Conservation (phyloP, 2,329 filamentous ascomycete species). For the Cladophialophora chaetospira region DNA sequence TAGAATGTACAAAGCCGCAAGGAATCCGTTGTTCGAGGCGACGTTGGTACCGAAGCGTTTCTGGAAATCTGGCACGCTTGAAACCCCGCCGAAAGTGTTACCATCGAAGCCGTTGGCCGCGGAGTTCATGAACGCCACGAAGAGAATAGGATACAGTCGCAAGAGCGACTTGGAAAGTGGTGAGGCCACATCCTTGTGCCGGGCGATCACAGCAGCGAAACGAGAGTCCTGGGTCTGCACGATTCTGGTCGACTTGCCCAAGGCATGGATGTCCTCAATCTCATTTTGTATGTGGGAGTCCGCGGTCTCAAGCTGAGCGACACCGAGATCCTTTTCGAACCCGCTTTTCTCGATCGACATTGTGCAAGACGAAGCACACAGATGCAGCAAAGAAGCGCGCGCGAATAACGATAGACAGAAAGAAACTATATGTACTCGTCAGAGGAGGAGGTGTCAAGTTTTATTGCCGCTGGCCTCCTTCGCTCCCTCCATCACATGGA, state of each 20-base stretch:
- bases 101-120: constrained; percentile 5
- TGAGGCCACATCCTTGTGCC: neutral
- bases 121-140: constrained; percentile 4
- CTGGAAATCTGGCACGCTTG: neutral
- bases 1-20: neutral
- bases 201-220: neutral
- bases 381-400: neutral
- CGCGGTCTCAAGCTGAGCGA: neutral
- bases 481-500: neutral
- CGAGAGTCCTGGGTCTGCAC: constrained; percentile 1
- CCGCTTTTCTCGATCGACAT: neutral
- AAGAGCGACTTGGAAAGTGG: constrained; percentile 1
- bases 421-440: neutral
- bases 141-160: neutral
- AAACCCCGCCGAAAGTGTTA: neutral
- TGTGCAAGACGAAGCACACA: neutral
- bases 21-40: neutral
- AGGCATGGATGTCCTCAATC: neutral
- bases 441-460: neutral
- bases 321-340: constrained; percentile 1
- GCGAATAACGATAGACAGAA: neutral
- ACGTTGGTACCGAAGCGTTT: neutral
- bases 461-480: neutral
- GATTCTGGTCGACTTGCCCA: neutral
- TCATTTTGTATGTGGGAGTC: neutral